phyloP scores from a whole-genome alignment of 2,329 filamentous ascomycete species.

The Aspergillus quadrilineatus region DNA sequence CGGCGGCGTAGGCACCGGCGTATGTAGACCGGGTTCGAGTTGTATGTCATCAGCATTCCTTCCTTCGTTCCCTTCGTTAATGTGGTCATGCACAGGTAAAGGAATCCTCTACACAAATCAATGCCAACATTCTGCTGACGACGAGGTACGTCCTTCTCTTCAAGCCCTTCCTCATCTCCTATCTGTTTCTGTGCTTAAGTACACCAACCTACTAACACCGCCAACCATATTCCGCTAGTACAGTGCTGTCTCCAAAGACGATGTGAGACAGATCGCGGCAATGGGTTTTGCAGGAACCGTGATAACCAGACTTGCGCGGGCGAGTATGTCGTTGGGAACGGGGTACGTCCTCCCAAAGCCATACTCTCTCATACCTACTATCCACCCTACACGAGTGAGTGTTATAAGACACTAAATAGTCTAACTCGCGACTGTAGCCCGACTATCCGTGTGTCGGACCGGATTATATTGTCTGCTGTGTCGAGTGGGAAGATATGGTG shows the following conservation, averaged over 20 bases:
- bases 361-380: not conserved
- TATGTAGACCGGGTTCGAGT: not conserved
- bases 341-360: constrained; percentile 1
- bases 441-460: constrained; percentile 8
- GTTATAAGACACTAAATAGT: not conserved
- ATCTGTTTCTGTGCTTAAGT: not conserved
- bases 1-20: not conserved
- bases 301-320: constrained; percentile 16
- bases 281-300: constrained; percentile 10
- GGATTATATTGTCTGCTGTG: constrained; percentile 12
- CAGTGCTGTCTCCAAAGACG: constrained; percentile 13
- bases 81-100: not conserved
- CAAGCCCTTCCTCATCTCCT: not conserved
- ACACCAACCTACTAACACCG: not conserved
- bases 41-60: constrained; percentile 3
- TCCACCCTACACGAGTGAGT: not conserved
- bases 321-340: constrained; percentile 8
- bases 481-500: constrained; percentile 8
- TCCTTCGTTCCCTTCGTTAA: too few species aligned
- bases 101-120: constrained; percentile 13
- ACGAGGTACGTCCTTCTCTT: not conserved
- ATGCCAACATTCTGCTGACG: constrained; percentile 5
- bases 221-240: too few species aligned
- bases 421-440: not conserved
- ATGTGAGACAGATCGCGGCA: constrained; percentile 6